These are phyloP conservation scores for Rhizomucor miehei DNA, from an alignment of 371 early-diverging fungal species.

Conservation along the genomic window DNA sequence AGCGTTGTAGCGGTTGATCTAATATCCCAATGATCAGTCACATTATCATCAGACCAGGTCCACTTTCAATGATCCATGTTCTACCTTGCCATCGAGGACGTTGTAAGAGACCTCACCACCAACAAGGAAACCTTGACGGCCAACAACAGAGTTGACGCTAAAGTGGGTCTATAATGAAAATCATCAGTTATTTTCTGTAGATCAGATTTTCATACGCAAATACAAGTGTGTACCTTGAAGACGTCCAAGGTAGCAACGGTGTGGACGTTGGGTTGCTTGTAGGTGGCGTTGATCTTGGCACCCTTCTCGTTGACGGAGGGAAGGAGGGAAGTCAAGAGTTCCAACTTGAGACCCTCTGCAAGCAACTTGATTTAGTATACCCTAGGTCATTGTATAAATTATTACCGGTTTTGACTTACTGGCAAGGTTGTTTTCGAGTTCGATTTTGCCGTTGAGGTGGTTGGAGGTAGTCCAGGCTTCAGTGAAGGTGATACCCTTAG, in stretches of 20 bases:
- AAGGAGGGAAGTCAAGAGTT: conserved; percentile 41
- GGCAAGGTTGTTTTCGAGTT: conserved; percentile 91
- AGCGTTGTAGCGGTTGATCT: conserved; percentile 82
- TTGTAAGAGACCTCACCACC: conserved; percentile 95
- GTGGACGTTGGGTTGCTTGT: conserved; percentile 48
- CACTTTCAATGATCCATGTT: not conserved
- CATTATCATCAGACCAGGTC: too few relatives aligned
- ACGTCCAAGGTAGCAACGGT: conserved; percentile 46
- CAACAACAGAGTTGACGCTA: conserved; percentile 48
- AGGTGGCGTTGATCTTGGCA: conserved; percentile 43
- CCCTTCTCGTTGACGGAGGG: conserved; percentile 49
- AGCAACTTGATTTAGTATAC: not conserved
- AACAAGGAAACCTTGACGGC: conserved; percentile 82
- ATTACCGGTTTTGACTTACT: too few relatives aligned
- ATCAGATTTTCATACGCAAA: not conserved
- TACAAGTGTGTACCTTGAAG: conserved; percentile 30
- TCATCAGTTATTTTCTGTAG: conserved; percentile 1
- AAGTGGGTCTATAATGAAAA: conserved; percentile 36
- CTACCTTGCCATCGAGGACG: conserved; percentile 74
- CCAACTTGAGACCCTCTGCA: conserved; percentile 49
- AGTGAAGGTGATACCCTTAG: conserved; percentile 91
- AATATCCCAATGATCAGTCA: not conserved
- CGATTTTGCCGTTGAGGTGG: conserved; percentile 88
- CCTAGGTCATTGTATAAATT: not conserved
- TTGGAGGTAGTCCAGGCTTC: conserved; percentile 95